Evolutionary conservation across 306 rosid genomes (phyloP).

Genomic region (Vigna nakashimae): DNA sequence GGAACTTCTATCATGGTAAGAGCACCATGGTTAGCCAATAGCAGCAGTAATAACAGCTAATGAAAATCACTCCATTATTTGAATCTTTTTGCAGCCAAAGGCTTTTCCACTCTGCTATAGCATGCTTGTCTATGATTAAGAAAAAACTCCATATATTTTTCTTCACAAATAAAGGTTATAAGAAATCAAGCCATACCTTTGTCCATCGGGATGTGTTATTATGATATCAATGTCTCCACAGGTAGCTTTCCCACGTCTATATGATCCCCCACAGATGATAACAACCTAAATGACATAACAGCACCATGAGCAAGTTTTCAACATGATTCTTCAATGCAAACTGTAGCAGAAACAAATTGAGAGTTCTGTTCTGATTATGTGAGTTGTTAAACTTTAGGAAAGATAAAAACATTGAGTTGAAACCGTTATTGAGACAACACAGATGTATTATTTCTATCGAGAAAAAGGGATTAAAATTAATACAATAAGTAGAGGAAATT

Average conservation of each 20-base stretch:
- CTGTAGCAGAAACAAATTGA: background rate
- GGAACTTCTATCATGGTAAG: background rate
- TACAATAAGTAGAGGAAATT: no score
- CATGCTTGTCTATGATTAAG: background rate
- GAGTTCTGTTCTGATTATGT: constrained; percentile 7
- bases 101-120: background rate
- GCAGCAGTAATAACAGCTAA: background rate
- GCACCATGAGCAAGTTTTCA: constrained; percentile 20
- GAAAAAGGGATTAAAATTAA: no score
- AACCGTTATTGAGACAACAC: no score
- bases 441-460: no score
- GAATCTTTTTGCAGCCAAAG: background rate
- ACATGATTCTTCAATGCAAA: constrained; percentile 25
- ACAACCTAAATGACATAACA: constrained; percentile 55
- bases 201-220: constrained; percentile 92
- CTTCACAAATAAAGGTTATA: constrained; percentile 24
- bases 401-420: no score
- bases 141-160: constrained; percentile 9
- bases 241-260: constrained; percentile 86
- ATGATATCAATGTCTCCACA: constrained; percentile 95
- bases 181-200: constrained; percentile 57
- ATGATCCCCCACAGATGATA: constrained; percentile 92
- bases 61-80: background rate
- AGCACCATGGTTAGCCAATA: background rate
- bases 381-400: background rate